A percentile compares a stretch with the other conserved stretches of the same genome.
phyloP scores from a whole-genome alignment of 331 rosid species.

The Phaseolus coccineus region DNA sequence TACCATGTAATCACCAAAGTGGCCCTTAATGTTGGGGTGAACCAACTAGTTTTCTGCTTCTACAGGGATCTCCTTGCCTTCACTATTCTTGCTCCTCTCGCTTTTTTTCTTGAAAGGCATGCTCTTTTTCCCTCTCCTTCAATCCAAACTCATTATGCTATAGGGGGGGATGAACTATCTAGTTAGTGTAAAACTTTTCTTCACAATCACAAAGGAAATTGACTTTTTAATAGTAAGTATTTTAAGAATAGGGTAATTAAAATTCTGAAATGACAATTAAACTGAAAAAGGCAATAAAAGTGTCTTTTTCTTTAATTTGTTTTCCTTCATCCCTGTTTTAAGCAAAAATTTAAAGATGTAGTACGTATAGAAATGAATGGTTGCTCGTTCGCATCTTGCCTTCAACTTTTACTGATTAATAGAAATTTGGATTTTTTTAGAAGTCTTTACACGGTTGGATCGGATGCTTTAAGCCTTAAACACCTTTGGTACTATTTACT shows the following conservation, averaged over 20 bases:
- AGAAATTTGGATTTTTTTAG: neutral
- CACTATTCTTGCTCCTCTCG: conserved; percentile 73
- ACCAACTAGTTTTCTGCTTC: conserved; percentile 84
- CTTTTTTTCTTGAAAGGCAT: conserved; percentile 82
- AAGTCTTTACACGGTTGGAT: neutral
- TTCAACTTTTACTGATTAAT: neutral
- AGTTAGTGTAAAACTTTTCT: neutral
- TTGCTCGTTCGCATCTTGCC: neutral
- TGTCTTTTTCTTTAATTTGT: neutral
- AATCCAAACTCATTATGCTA: neutral
- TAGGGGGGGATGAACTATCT: neutral
- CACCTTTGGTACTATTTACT: neutral
- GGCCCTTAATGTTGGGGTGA: conserved; percentile 91
- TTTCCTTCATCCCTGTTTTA: neutral
- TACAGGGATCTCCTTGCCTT: conserved; percentile 83
- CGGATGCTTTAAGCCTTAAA: neutral
- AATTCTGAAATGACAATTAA: neutral
- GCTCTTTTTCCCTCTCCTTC: neutral
- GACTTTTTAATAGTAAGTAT: no score
- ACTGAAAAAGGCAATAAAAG: neutral
- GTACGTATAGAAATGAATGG: neutral
- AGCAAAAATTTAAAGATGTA: neutral
- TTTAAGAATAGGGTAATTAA: no score
- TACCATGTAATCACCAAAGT: conserved; percentile 93
- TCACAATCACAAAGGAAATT: no score